Evolutionary conservation across 2,329 filamentous ascomycete genomes (phyloP).

Genomic region (Falciphora oryzae): DNA sequence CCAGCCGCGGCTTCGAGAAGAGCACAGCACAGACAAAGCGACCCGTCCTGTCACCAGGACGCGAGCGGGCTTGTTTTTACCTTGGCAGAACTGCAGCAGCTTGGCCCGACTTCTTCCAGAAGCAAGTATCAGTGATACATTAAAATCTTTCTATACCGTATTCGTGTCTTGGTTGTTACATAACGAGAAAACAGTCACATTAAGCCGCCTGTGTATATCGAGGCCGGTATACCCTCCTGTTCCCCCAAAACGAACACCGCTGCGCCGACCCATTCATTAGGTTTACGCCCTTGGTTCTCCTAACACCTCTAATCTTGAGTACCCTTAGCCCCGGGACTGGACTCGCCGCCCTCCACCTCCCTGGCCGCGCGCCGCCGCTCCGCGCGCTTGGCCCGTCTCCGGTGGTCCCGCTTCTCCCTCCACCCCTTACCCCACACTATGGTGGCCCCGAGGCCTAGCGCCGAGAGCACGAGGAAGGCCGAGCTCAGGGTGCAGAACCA

Average conservation of each 20-base stretch:
- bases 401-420: conserved; percentile 47
- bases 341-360: background rate
- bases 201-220: too few relatives aligned
- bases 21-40: too few relatives aligned
- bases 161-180: too few relatives aligned
- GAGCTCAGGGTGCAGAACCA: conserved; percentile 73
- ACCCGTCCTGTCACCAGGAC: background rate
- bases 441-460: conserved; percentile 40
- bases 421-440: conserved; percentile 44
- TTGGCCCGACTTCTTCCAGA: too few relatives aligned
- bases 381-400: conserved; percentile 30
- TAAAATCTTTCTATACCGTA: background rate
- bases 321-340: background rate
- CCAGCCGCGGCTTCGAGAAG: background rate
- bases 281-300: background rate
- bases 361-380: background rate
- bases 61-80: background rate
- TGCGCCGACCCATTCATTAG: too few relatives aligned
- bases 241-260: background rate
- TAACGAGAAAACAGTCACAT: too few relatives aligned
- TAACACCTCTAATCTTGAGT: background rate
- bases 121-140: background rate
- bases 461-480: conserved; percentile 43
- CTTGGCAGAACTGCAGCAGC: background rate
- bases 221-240: too few relatives aligned